A percentile compares a stretch with the other conserved stretches of the same genome.
Conservation (phyloP, 768 basidiomycete genomes). For the Pulveroboletus ravenelii region DNA sequence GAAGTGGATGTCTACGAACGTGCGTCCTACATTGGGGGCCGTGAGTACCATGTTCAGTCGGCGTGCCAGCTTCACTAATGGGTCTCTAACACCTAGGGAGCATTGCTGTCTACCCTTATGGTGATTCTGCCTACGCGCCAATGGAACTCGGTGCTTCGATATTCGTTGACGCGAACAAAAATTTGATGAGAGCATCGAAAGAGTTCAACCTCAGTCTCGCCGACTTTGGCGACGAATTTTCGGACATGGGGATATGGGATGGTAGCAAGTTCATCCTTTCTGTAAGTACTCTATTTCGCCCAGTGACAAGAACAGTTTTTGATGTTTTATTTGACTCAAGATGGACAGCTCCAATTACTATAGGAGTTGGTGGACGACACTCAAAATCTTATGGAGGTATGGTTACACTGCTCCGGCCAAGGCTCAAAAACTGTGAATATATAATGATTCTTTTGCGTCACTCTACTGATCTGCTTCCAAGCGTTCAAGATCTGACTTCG, state of each 20-base stretch:
- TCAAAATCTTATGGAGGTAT: conserved; percentile 76
- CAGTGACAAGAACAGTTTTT: neutral
- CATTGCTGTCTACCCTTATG: conserved; percentile 71
- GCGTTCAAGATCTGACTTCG: conserved; percentile 53
- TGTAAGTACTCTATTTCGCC: conserved; percentile 38
- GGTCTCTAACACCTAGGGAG: conserved; percentile 48
- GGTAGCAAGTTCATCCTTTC: conserved; percentile 65
- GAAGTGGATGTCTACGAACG: conserved; percentile 85
- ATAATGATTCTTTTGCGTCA: neutral
- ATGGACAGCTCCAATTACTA: conserved; percentile 37
- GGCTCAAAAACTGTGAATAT: conserved; percentile 50
- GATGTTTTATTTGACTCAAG: conserved; percentile 24
- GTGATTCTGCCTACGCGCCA: conserved; percentile 49
- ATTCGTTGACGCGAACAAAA: conserved; percentile 74
- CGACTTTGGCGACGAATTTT: conserved; percentile 46
- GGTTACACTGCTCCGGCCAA: conserved; percentile 58
- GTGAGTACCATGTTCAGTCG: conserved; percentile 46
- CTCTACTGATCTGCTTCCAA: conserved; percentile 21
- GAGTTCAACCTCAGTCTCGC: conserved; percentile 69
- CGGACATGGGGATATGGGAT: conserved; percentile 72
- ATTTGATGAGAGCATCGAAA: conserved; percentile 66
- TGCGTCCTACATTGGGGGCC: conserved; percentile 72
- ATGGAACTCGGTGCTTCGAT: conserved; percentile 87
- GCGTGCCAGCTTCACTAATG: neutral
- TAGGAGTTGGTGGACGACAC: conserved; percentile 61